Evolutionary conservation across 148 eudicot species (phyloP).

Genomic region (Vaccinium corymbosum): DNA sequence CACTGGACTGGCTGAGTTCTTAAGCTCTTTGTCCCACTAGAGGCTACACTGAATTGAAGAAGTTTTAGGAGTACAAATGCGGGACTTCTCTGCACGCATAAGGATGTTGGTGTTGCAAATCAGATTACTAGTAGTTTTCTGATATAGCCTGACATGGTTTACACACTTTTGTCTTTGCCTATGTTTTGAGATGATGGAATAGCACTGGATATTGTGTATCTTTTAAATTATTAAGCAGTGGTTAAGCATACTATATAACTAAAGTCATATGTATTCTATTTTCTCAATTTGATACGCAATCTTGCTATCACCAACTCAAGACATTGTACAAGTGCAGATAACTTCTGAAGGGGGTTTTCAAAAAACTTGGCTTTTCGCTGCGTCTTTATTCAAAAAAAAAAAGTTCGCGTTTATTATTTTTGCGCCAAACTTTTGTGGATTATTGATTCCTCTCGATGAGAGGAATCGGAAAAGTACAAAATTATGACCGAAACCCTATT

Average conservation of each 20-base stretch:
- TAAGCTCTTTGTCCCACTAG: neutral
- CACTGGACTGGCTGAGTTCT: neutral
- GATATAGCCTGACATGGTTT: neutral
- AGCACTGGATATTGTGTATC: neutral
- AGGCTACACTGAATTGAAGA: constrained; percentile 4
- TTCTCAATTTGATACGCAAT: constrained; percentile 1
- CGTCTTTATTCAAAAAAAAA: no score
- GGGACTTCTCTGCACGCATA: neutral
- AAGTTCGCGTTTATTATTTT: no score
- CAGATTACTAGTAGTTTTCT: neutral
- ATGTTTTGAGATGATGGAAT: neutral
- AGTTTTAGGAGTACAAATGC: neutral
- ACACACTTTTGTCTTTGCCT: neutral
- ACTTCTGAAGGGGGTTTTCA: neutral
- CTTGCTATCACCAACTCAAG: neutral
- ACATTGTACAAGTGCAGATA: constrained; percentile 7
- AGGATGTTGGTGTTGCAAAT: neutral
- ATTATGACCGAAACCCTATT: no score
- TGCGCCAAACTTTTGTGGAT: no score
- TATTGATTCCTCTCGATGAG: no score
- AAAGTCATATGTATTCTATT: neutral
- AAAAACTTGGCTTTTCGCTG: no score
- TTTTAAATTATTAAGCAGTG: neutral
- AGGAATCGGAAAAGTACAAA: no score
- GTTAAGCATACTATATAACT: neutral